A percentile compares a stretch with the other conserved stretches of the same genome.
Evolutionary conservation across 2,329 filamentous ascomycete species (phyloP).

Genomic region (Trichoderma harzianum): DNA sequence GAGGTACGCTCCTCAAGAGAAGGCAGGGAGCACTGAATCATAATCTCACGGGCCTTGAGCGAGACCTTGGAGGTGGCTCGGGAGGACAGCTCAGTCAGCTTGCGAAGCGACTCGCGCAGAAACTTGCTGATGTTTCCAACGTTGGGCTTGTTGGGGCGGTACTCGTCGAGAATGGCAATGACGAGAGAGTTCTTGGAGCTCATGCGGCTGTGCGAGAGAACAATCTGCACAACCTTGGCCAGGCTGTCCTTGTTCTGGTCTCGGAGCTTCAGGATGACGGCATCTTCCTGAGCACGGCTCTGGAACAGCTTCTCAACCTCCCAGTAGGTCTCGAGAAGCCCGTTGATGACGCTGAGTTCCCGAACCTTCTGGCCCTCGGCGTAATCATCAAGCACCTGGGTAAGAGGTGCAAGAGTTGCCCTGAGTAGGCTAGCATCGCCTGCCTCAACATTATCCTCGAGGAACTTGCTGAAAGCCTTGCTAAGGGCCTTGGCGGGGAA

Average conservation of each 20-base stretch:
- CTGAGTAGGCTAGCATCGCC: constrained; percentile 72
- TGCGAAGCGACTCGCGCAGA: constrained; percentile 76
- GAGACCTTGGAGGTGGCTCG: constrained; percentile 87
- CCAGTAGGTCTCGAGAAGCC: constrained; percentile 77
- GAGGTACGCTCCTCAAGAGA: constrained; percentile 91
- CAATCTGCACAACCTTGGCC: constrained; percentile 76
- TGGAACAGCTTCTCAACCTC: constrained; percentile 85
- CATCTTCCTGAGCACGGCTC: constrained; percentile 84
- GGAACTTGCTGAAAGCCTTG: constrained; percentile 82
- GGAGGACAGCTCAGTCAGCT: constrained; percentile 82
- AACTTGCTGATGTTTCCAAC: constrained; percentile 85
- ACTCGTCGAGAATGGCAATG: constrained; percentile 87
- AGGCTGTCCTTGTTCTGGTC: constrained; percentile 96
- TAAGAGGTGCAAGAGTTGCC: constrained; percentile 69
- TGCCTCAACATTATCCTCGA: constrained; percentile 77
- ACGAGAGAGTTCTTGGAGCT: constrained; percentile 92
- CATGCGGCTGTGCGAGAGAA: constrained; percentile 90
- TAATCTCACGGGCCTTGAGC: constrained; percentile 92
- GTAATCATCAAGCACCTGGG: constrained; percentile 75
- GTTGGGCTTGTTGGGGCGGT: constrained; percentile 89
- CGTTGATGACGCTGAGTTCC: constrained; percentile 78
- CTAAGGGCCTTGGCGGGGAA: constrained; percentile 87
- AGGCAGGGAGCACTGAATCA: constrained; percentile 95
- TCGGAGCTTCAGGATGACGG: constrained; percentile 87
- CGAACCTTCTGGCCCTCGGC: constrained; percentile 84